A percentile compares a stretch with the other conserved stretches of the same genome.
phyloP scores from a whole-genome alignment of 176 grass and related monocot genomes.

The Oryza meridionalis region DNA sequence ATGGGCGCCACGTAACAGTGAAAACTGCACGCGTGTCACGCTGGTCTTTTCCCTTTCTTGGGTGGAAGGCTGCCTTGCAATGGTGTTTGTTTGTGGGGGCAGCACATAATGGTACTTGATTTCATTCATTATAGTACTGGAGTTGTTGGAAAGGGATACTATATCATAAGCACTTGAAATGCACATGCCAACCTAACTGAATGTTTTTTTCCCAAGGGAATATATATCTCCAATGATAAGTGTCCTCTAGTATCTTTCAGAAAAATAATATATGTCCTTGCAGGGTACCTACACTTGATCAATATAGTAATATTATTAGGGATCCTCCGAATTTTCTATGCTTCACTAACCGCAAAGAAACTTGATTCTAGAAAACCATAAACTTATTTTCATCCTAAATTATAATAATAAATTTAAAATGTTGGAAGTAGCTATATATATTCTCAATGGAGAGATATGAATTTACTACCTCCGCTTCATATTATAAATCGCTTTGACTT shows the following conservation, averaged over 20 bases:
- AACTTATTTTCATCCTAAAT: too few species aligned
- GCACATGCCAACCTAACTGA: not conserved
- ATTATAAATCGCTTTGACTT: too few species aligned
- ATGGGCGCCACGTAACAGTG: not conserved
- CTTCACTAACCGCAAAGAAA: not conserved
- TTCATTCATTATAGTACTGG: not conserved
- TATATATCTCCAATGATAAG: too few species aligned
- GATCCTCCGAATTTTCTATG: not conserved
- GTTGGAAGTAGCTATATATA: too few species aligned
- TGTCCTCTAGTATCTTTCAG: too few species aligned
- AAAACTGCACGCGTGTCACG: not conserved
- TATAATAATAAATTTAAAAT: too few species aligned
- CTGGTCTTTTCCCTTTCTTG: too few species aligned
- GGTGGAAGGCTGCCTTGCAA: too few species aligned
- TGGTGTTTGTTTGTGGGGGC: not conserved
- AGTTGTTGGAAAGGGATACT: constrained; percentile 25
- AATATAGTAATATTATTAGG: not conserved
- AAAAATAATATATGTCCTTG: too few species aligned
- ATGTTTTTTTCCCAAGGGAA: not conserved
- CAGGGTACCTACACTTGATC: too few species aligned
- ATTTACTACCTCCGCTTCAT: too few species aligned
- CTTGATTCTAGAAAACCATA: not conserved
- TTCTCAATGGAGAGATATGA: too few species aligned
- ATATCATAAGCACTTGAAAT: not conserved
- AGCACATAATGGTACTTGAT: not conserved